A percentile compares a stretch with the other conserved stretches of the same genome.
Evolutionary conservation across 441 rosid species (phyloP).

Genomic region (Corymbia calophylla): DNA sequence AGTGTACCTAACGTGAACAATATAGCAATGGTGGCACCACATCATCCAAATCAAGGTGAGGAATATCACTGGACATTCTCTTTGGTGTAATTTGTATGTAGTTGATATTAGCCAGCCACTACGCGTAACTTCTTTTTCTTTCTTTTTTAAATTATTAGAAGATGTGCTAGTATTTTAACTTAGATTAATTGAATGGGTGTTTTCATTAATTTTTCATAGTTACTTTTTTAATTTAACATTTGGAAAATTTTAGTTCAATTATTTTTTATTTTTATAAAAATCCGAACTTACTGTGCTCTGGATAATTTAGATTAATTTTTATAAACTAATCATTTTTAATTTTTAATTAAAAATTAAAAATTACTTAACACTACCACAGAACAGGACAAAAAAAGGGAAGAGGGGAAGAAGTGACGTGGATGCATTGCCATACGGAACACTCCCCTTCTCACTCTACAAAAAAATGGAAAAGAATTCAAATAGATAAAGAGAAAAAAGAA

Average conservation of each 20-base stretch:
- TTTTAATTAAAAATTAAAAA: neutral
- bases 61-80: neutral
- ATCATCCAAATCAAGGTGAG: fast-evolving
- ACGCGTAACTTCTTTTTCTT: neutral
- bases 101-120: neutral
- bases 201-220: neutral
- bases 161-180: neutral
- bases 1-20: neutral
- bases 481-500: neutral
- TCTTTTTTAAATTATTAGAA: neutral
- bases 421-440: conserved; percentile 9
- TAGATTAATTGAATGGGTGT: neutral
- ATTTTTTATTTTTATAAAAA: neutral
- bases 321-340: neutral
- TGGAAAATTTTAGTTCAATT: neutral
- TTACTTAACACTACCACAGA: neutral
- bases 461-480: neutral
- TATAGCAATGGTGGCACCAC: neutral
- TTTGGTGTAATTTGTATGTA: neutral
- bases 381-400: neutral
- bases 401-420: neutral
- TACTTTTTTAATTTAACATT: neutral
- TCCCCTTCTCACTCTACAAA: neutral
- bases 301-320: neutral
- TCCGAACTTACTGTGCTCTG: neutral